Evolutionary conservation across 441 rosid species (phyloP), one percentile per base, ranked within the genome.

Genomic region (Breynia disticha): DNA sequence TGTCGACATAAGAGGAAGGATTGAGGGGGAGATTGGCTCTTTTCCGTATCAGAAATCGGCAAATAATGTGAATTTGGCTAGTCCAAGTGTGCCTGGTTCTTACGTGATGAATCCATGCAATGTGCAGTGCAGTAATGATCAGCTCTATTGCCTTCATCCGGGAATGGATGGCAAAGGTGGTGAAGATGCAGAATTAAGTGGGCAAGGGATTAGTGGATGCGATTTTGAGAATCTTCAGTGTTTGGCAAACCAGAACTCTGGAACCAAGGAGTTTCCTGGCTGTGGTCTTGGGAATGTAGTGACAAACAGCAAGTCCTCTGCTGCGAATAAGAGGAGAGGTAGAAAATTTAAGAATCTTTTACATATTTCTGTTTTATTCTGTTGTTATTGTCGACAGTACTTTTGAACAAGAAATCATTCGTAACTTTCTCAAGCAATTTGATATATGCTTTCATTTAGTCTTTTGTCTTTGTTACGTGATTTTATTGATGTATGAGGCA

Each of bases 21-120:
- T 93, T 5, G 98, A 93, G 64, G 98, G 98, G 54, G 98, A 88
- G 72, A 86, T 93, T 62, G 98, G 98, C 20, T 65, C 90, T 24
- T 93, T 93, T 66, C 98, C 98, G 19, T 88, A 93, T 64, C 97
- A 86, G 76, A 93, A 89, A 63, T 59, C 82, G 0, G 53, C 67
- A 47, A 71, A 60, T 73, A 59, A 66, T 52, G 59, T 73, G 39
- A 77, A 72, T 58, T 35, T 77, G 63, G 67, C 73, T 2, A 70
- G 54, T 56, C 18, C 72, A 32, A 78, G 61, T 55, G 3, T 61
- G 38, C 64, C 66, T 32, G 72, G 76, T 61, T 73, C 86, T 1
- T 77, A 77, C 52, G 72, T 82, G 80, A 70, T 86, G 86, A 84
- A 86, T 67, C 85, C 97, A 1, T 93, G 97, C 74, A 86, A 79